These are phyloP conservation scores for Nannochloris sp. DNA, from an alignment of 139 green algal genomes.

Conservation along the genomic window DNA sequence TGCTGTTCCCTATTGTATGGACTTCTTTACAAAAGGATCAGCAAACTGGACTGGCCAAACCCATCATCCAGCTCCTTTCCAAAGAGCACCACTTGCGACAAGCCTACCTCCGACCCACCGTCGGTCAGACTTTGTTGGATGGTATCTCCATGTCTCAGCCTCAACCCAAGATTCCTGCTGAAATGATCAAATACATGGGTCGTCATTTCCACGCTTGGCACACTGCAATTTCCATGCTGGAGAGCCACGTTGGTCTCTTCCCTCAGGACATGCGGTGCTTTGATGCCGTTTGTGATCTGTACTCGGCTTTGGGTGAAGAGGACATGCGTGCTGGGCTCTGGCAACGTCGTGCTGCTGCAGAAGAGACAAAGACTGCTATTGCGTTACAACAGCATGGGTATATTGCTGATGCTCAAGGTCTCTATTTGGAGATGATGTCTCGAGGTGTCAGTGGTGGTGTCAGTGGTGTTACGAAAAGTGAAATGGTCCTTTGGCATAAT, in stretches of 20 bases:
- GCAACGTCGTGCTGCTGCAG: conserved; percentile 37
- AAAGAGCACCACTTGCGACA: conserved; percentile 87
- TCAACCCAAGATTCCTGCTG: conserved; percentile 95
- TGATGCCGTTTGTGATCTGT: conserved; percentile 81
- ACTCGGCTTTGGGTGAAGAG: conserved; percentile 71
- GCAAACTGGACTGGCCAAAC: conserved; percentile 79
- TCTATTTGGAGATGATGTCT: conserved; percentile 49
- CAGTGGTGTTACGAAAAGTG: conserved; percentile 38
- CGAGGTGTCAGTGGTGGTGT: conserved; percentile 13
- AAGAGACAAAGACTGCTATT: conserved; percentile 58
- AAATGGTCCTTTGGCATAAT: conserved; percentile 74
- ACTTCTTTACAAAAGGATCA: conserved; percentile 85
- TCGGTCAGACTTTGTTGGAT: conserved; percentile 86
- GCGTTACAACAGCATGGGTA: conserved; percentile 83
- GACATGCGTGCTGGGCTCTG: conserved; percentile 90
- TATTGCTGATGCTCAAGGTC: conserved; percentile 62
- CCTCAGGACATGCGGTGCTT: conserved; percentile 82
- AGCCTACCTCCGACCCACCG: conserved; percentile 26
- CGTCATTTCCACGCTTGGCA: conserved; percentile 96
- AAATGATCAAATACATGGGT: conserved; percentile 98
- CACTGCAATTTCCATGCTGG: conserved; percentile 90
- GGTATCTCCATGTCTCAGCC: conserved; percentile 88
- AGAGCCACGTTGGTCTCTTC: conserved; percentile 77
- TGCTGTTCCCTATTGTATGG: conserved; percentile 99
- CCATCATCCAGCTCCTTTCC: conserved; percentile 87